phyloP scores from a whole-genome alignment of 108 stramenopile genomes.

The Nannochloropsis oceanica region DNA sequence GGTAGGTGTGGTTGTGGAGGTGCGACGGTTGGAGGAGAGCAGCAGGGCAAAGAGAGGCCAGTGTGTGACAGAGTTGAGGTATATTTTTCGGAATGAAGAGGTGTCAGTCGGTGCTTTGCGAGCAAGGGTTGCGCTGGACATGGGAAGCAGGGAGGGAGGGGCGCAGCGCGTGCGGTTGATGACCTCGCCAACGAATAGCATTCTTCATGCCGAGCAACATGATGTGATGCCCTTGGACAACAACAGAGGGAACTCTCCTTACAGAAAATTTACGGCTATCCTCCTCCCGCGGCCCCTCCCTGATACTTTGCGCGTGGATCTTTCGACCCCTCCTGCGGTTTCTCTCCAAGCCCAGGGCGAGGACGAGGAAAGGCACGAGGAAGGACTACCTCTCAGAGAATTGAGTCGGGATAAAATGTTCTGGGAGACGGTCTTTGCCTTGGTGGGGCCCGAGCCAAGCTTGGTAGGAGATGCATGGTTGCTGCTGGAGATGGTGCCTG shows the following conservation, averaged over 20 bases:
- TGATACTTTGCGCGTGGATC: background rate
- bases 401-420: background rate
- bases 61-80: background rate
- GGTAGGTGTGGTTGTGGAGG: background rate
- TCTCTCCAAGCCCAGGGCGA: background rate
- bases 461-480: background rate
- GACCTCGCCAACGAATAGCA: background rate
- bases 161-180: background rate
- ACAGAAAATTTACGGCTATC: background rate
- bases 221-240: background rate
- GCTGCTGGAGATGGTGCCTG: background rate
- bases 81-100: background rate
- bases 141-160: background rate
- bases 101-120: background rate
- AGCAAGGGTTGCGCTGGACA: background rate
- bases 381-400: background rate
- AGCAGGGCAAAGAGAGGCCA: too few relatives aligned
- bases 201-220: background rate
- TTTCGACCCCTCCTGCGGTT: background rate
- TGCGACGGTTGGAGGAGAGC: background rate
- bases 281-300: background rate
- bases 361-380: background rate
- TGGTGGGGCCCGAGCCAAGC: background rate
- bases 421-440: background rate
- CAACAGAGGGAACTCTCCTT: background rate